Evolutionary conservation across 305 asterid genomes (phyloP), one percentile per base, ranked within the genome.

Genomic region (Rubia tinctorum): DNA sequence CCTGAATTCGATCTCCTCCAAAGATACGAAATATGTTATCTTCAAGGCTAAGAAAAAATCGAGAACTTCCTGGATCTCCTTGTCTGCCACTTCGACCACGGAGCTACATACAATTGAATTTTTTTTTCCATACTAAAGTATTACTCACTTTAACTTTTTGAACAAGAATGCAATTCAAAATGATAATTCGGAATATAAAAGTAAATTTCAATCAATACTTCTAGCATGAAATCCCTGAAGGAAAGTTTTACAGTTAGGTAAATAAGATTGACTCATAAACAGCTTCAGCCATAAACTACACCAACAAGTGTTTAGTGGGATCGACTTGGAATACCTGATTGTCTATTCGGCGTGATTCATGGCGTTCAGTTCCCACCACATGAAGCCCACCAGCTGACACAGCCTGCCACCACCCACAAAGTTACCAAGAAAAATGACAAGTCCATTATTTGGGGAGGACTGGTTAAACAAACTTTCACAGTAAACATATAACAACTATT

Each of bases 81-180:
- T 95, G 99, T 81, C 99, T 88, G 84, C 99, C 99, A 87, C 98
- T 95, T 79, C 99, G 96, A 78, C 99, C 99, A 66, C 99, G 97
- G 76, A 95, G 89, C 99, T 95, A 86, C 83, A 85, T 55, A 74
- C 70, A 75, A 59, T 67, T 45, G 66, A 59, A 79, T 64, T 69
- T 58, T 45, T 25, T 64, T 69, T 58, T 45, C 60, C 60, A 10
- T 18, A 22, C 60, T 18, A 47, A 40, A 62, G 60, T 44, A 62
- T 15, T 68, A 80, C 73, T 68, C 75, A 80, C 75, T 60, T 34
- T 22, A 44, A 69, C 63, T 67, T 4, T 8, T 2, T n/a, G 61
- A 72, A 72, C 3, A 17, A 18, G 55, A 37, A 47, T 56, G 47
- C 39, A 39, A 75, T 42, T 56, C 42, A 63, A 37, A 56, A 62